Evolutionary conservation across 768 basidiomycete species (phyloP).

Genomic region (Suillus alpinus): DNA sequence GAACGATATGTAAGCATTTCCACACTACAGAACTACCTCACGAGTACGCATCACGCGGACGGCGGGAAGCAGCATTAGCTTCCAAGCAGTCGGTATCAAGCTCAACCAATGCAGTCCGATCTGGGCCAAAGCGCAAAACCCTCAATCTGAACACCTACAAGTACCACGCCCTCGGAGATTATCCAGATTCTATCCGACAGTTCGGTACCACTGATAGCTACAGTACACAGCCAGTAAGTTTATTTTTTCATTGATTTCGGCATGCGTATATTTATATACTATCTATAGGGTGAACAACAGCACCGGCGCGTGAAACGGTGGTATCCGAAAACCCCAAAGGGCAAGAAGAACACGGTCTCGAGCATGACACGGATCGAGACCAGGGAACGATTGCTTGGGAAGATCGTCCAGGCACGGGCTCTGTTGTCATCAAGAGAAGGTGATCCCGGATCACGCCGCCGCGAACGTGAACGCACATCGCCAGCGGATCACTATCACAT

Average conservation of each 20-base stretch:
- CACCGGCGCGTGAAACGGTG: slow-evolving; percentile 34
- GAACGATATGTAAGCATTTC: no score
- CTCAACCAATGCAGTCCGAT: background rate
- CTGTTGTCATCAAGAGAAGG: slow-evolving; percentile 1
- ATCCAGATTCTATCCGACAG: slow-evolving; percentile 1
- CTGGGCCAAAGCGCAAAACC: background rate
- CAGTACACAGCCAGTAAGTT: slow-evolving; percentile 28
- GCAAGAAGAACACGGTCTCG: slow-evolving; percentile 11
- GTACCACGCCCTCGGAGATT: slow-evolving; percentile 11
- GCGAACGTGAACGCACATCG: slow-evolving; percentile 11
- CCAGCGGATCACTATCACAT: slow-evolving; percentile 30
- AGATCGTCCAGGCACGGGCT: slow-evolving; percentile 7
- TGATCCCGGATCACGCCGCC: background rate
- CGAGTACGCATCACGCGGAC: slow-evolving; percentile 1
- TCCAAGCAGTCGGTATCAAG: background rate
- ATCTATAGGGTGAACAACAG: slow-evolving; percentile 33
- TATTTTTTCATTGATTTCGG: background rate
- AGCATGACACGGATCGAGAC: slow-evolving; percentile 26
- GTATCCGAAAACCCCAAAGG: slow-evolving; percentile 36
- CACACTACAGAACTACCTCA: no score
- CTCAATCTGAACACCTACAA: slow-evolving; percentile 15
- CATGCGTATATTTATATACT: background rate
- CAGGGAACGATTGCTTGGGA: slow-evolving; percentile 16
- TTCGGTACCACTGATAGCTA: slow-evolving; percentile 36
- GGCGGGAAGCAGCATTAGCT: background rate